These are phyloP conservation scores for Mycena capillaripes DNA, from an alignment of 768 basidiomycete species.

Conservation along the genomic window DNA sequence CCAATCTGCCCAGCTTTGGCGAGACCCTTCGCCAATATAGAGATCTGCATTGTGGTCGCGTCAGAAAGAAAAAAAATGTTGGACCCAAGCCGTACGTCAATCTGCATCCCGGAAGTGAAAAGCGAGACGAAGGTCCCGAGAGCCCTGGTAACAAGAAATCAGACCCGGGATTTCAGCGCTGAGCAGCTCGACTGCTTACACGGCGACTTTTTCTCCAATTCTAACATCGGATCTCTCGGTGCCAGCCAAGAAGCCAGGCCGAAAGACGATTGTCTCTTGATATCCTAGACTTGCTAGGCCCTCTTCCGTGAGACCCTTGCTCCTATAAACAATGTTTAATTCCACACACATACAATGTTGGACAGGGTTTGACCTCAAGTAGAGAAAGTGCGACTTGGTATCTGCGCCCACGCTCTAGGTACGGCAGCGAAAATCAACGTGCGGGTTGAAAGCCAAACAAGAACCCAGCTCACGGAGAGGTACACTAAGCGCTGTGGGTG, in stretches of 20 bases:
- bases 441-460: neutral
- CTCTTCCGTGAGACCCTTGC: slow-evolving; percentile 82
- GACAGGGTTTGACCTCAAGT: slow-evolving; percentile 58
- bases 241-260: slow-evolving; percentile 69
- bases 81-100: slow-evolving; percentile 53
- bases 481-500: slow-evolving; percentile 76
- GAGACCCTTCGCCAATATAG: slow-evolving; percentile 67
- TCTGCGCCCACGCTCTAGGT: slow-evolving; percentile 67
- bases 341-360: neutral
- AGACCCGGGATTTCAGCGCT: neutral
- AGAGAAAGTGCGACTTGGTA: slow-evolving; percentile 64
- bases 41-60: slow-evolving; percentile 52
- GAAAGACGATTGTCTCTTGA: slow-evolving; percentile 76
- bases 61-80: neutral
- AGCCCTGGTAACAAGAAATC: slow-evolving; percentile 42
- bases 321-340: slow-evolving; percentile 53
- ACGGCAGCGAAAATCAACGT: neutral
- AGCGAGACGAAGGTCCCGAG: slow-evolving; percentile 54
- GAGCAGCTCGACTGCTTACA: slow-evolving; percentile 49
- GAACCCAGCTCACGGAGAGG: slow-evolving; percentile 65
- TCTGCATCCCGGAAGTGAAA: slow-evolving; percentile 55
- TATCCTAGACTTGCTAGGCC: slow-evolving; percentile 79
- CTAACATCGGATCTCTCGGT: slow-evolving; percentile 59
- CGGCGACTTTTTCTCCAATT: slow-evolving; percentile 54
- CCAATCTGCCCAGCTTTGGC: slow-evolving; percentile 69